A percentile compares a stretch with the other conserved stretches of the same genome.
phyloP scores from a whole-genome alignment of 176 grass and related monocot species.

The Alloteropsis semialata region DNA sequence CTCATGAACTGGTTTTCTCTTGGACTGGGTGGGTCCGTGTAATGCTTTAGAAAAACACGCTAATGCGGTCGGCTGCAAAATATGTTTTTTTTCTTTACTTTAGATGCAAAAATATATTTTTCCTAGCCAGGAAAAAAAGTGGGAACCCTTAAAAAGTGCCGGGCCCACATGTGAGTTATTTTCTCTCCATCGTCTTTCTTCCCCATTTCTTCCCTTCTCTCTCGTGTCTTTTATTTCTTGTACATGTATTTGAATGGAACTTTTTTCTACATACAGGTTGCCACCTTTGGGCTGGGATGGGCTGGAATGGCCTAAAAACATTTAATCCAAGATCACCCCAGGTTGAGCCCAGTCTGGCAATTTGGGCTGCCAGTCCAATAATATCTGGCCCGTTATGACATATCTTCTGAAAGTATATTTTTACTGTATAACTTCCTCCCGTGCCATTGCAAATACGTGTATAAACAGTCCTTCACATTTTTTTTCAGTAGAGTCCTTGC shows the following conservation, averaged over 20 bases:
- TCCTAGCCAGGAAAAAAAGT: too few relatives aligned
- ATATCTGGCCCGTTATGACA: neutral
- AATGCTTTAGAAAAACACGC: neutral
- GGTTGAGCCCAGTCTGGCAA: neutral
- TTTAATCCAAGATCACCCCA: neutral
- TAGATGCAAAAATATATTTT: too few relatives aligned
- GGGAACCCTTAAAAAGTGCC: too few relatives aligned
- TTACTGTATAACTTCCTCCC: neutral
- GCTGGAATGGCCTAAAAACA: neutral
- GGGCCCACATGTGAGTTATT: too few relatives aligned
- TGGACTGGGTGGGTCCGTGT: too few relatives aligned
- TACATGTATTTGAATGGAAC: too few relatives aligned
- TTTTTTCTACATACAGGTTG: neutral
- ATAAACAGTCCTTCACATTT: neutral
- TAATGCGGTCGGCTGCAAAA: neutral
- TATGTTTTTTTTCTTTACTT: neutral
- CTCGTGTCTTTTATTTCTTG: too few relatives aligned
- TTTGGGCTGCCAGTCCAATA: neutral
- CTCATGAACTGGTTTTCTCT: neutral
- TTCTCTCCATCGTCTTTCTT: too few relatives aligned
- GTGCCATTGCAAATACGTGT: neutral
- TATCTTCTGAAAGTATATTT: neutral
- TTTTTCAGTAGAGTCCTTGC: neutral
- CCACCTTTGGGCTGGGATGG: neutral
- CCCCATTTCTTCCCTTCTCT: too few relatives aligned